Evolutionary conservation across 345 rosid species (phyloP).

Genomic region (Acer yangbiense): DNA sequence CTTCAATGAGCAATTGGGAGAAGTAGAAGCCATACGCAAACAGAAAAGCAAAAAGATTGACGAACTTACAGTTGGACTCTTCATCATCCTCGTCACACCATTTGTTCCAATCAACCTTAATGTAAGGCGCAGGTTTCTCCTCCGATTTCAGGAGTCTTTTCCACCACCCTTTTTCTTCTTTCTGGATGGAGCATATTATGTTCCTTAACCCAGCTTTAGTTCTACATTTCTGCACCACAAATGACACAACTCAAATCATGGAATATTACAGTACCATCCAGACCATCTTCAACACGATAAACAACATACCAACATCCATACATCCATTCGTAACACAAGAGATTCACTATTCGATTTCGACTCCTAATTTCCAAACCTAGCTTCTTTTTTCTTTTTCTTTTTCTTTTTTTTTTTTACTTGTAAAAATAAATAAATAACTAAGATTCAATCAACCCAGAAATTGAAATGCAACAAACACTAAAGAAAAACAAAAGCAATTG

Average conservation of each 20-base stretch:
- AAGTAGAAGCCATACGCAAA: background rate
- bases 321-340: background rate
- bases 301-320: background rate
- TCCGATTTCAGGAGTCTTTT: slow-evolving; percentile 75
- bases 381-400: background rate
- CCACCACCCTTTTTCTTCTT: slow-evolving; percentile 96
- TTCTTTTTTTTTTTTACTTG: background rate
- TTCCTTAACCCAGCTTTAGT: slow-evolving; percentile 87
- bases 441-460: background rate
- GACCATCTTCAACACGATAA: background rate
- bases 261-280: background rate
- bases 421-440: background rate
- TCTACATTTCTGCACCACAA: slow-evolving; percentile 63
- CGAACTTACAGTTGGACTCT: slow-evolving; percentile 59
- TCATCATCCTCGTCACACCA: slow-evolving; percentile 99
- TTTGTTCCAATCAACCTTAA: slow-evolving; percentile 97
- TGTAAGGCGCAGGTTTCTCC: slow-evolving; percentile 95
- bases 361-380: background rate
- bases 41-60: background rate
- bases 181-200: slow-evolving; percentile 73
- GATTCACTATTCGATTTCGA: background rate
- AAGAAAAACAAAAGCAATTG: too few species aligned
- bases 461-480: background rate
- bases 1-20: background rate
- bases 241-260: background rate